Base-by-base conservation (phyloP, 371 early-diverging fungal genomes). In the Phascolomyces articulosus region DNA sequence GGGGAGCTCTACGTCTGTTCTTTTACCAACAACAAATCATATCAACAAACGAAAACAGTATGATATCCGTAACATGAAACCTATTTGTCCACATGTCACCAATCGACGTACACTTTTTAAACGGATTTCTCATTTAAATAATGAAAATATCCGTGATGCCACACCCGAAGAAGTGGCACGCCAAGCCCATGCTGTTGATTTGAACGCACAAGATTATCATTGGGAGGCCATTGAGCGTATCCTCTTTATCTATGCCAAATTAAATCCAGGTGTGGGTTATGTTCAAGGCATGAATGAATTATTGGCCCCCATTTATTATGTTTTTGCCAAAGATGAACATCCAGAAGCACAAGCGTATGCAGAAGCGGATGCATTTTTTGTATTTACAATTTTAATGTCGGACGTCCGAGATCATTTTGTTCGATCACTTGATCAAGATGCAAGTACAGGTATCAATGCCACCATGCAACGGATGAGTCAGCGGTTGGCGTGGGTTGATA, bases 211-310 rank as follows among this genome's bases (percentile, higher is more conserved):
- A 62, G 92, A 92, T 68, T 77, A 89, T 64, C 95, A 95, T 65
- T 93, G 91, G 89, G 94, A 94, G 63, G 93, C 88, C 0, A 86
- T 94, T 59, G 93, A 91, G 66, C 82, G 96, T 11, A 86, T 95
- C 18, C 66, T 95, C 47, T 94, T 90, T 68, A 88, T 95, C 27
- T 93, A 91, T 72, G 91, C 93, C 18, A 91, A 91, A 65, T 70
- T 95, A 40, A 95, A 95, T 66, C 91, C 91, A 2, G 95, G 96
- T 8, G 88, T 93, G 6, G 91, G 93, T 0, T 95, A 95, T 70
- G 91, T 93, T 15, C 96, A 95, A 71, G 94, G 96, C 47, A 95
- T 95, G 96, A 95, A 94, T 68, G 92, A 95, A 67, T 71, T 95
- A 31, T 67, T 95, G 20, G 94, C 89, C 6, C 94, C 96, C 0